Percentiles rank a stretch among this genome's conserved stretches.
Evolutionary conservation across 2,329 filamentous ascomycete genomes (phyloP).

Genomic region (Arthrobotrys sphaeroides): DNA sequence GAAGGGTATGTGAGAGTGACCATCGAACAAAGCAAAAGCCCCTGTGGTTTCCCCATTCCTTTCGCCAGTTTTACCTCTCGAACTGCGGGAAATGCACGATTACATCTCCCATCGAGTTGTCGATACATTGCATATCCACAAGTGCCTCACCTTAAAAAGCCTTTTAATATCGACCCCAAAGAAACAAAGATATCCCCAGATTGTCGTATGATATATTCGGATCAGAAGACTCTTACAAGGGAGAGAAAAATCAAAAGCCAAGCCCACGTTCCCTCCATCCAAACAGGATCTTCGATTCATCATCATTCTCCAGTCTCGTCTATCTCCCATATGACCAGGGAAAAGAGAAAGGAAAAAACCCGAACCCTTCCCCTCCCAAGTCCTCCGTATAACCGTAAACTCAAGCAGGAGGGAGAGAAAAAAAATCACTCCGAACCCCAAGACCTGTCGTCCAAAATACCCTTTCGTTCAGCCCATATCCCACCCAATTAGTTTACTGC

Average conservation of each 20-base stretch:
- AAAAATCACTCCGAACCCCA: slow-evolving; percentile 12
- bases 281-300: neutral
- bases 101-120: slow-evolving; percentile 22
- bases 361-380: neutral
- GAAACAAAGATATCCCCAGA: slow-evolving; percentile 5
- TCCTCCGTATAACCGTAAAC: neutral
- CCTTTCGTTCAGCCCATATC: slow-evolving; percentile 18
- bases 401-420: neutral
- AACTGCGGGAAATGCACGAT: slow-evolving; percentile 19
- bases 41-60: neutral
- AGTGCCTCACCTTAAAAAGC: neutral
- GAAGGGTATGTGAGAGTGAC: neutral
- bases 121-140: slow-evolving; percentile 13
- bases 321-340: neutral
- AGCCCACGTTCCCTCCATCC: slow-evolving; percentile 16
- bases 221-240: slow-evolving; percentile 37
- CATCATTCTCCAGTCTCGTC: neutral
- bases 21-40: slow-evolving; percentile 21
- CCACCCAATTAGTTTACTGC: slow-evolving; percentile 53
- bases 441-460: neutral
- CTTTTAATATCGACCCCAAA: neutral
- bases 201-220: slow-evolving; percentile 30
- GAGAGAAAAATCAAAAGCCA: neutral
- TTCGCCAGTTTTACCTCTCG: neutral
- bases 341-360: neutral